Base-by-base conservation (phyloP, 768 basidiomycete species). In the Solioccasus polychromus region DNA sequence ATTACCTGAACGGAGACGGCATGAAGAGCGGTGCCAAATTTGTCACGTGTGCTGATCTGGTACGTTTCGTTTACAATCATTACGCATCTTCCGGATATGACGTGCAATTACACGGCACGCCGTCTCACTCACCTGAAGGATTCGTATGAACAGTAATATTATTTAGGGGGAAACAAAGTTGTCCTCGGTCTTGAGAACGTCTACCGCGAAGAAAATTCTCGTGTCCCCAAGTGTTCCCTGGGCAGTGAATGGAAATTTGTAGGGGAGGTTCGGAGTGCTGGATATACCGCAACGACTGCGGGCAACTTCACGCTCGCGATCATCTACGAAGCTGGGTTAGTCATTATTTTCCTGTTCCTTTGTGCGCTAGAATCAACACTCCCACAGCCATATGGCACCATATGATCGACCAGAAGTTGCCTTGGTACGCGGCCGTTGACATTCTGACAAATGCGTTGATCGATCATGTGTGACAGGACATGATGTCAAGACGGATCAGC, bases 381-480 rank as follows among this genome's bases (percentile, higher is more conserved):
- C n/a, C n/a, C n/a, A 5, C 55, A 89, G 88, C 28, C 89, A 92
- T 62, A 88, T 92, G 91, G 90, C 90, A 8, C 92, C 92, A 4
- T 83, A 76, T 59, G 91, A 97, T 66, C 91, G 94, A 60, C 87
- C 92, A 2, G 87, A 89, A 58, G 92, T 83, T 31, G 81, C 92
- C 35, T 69, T 92, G 61, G 91, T 85, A 57, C 39, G 82, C 60
- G 12, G 6, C n/a, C 23, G 8, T 36, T 38, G 2, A 31, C 14
- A 15, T 20, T 17, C 14, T 4, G 29, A 19, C 25, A 40, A 11
- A 11, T 26, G 6, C 11, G 7, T 26, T 26, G 11, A 5, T 18
- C n/a, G 23, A 18, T 35, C 34, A 31, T 39, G 23, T n/a, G n/a
- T 37, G 47, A 29, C 49, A 83, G 82, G 80, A 83, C 53, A 59